phyloP scores from a whole-genome alignment of 2,329 filamentous ascomycete genomes.

The Penicillium brevicompactum region DNA sequence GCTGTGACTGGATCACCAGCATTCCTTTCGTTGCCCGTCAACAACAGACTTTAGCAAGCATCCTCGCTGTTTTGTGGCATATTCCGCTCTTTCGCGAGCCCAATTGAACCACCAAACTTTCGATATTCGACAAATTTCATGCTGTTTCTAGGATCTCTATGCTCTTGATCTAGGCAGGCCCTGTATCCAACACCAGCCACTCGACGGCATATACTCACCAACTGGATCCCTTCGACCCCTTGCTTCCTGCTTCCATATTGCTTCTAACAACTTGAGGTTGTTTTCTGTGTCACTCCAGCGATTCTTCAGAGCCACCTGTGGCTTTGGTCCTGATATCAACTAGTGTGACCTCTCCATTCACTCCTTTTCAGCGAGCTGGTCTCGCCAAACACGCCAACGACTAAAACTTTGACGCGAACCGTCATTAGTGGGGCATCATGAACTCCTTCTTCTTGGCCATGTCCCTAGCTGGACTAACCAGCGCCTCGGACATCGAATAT shows the following conservation, averaged over 20 bases:
- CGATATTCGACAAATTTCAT: not conserved
- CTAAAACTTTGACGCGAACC: not conserved
- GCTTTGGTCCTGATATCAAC: conserved; percentile 5
- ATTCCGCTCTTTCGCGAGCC: conserved; percentile 11
- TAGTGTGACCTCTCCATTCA: not conserved
- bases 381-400: conserved; percentile 22
- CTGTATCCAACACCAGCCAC: conserved; percentile 14
- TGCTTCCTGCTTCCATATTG: not conserved
- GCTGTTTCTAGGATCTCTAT: conserved; percentile 5
- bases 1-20: conserved; percentile 30
- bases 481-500: conserved; percentile 29
- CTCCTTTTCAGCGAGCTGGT: conserved; percentile 31
- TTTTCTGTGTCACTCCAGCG: conserved; percentile 3
- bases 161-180: conserved; percentile 21
- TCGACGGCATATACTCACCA: not conserved
- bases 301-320: conserved; percentile 1
- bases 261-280: conserved; percentile 14
- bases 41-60: conserved; percentile 17
- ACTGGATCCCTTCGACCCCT: not conserved
- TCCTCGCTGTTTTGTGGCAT: conserved; percentile 9
- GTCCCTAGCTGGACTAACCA: conserved; percentile 32
- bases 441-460: conserved; percentile 22
- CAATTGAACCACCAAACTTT: conserved; percentile 1
- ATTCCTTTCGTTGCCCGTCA: conserved; percentile 34
- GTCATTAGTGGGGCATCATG: conserved; percentile 20